Base-by-base conservation (phyloP, 768 basidiomycete genomes). In the Phylloporus scabripes region DNA sequence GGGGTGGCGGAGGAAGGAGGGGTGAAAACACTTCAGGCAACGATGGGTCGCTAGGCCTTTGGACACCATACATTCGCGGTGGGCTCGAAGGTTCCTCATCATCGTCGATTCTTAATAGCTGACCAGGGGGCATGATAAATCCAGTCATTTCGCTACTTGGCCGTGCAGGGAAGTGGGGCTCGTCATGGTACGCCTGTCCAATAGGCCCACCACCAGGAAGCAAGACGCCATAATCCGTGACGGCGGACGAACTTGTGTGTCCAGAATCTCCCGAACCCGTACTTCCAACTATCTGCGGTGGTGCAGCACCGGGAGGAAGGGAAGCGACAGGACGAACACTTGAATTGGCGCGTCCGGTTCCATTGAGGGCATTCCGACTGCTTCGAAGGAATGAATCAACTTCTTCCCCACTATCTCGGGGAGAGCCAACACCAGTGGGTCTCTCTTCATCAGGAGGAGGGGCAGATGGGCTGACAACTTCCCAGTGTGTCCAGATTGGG, bases 361-460 rank as follows among this genome's bases (percentile, higher is more conserved):
- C 61, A 36, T 54, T 51, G 0, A 55, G 49, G 3, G 53, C 64
- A 8, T 53, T 51, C 15, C 55, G 54, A 50, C 70, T 70, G 1
- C 64, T 69, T 45, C 70, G 75, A 4, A 85, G 70, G 72, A 87
- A 84, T 0, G 85, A 72, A 58, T 85, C 84, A 3, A 66, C 70
- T 61, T 86, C 85, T 59, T 85, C 84, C 6, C 85, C 85, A 43
- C 82, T 86, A 26, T 75, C 74, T 9, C 83, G 73, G 1, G 85
- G 83, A 21, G 81, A 81, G 29, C 83, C 83, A 64, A 85, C 81
- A n/a, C 81, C 84, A 10, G 73, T 71, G 3, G 70, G 59, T 26
- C 70, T 69, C 18, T 68, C 74, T 12, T 59, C 62, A 10, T 68
- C 64, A 1, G 48, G 46, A 10, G 46, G 49, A 31, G 42, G 50